Evolutionary conservation across 257 asterid species (phyloP), one percentile per base, ranked within the genome.

Genomic region (Solanum phureja): DNA sequence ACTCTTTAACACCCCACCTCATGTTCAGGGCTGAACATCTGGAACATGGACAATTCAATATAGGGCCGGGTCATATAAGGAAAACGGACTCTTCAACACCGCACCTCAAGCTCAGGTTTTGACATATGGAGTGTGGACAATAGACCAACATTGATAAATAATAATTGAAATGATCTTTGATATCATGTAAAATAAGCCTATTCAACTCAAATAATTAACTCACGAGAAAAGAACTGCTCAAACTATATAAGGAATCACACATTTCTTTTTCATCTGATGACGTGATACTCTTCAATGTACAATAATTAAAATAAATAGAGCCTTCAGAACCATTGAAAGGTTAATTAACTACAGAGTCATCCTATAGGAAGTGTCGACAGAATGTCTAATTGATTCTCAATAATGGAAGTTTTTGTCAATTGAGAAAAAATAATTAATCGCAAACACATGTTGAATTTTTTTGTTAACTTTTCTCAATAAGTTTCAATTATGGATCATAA

Each of bases 211-310:
- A 64, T 4, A 64, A 5, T 12, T 64, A 64, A n/a, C 34, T 11
- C 4, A 64, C 1, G 2, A 11, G 1, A 4, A 5, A 24, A 64
- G 2, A 11, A 12, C 2, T 11, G 1, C 3, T 0, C 4, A n/a
- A n/a, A 64, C 18, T 11, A 24, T 64, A n/a, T 0, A 11, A 64
- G 18, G 18, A 23, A 62, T 6, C 16, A 23, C 7, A 9, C 71
- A 24, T 24, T n/a, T 12, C 10, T 11, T 64, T 62, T 64, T 24
- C 33, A 64, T 64, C 8, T 11, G 72, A 11, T 11, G 72, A 11
- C 6, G 18, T 11, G 72, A 24, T 1, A 64, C 8, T 64, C 34
- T 11, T 24, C 0, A n/a, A n/a, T 37, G 38, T 37, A 37, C 72
- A 4, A 24, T 64, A 64, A 4, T 68, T 68, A 68, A 68, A 27